Evolutionary conservation across 768 basidiomycete species (phyloP).

Genomic region (Psilocybe subaeruginosa): DNA sequence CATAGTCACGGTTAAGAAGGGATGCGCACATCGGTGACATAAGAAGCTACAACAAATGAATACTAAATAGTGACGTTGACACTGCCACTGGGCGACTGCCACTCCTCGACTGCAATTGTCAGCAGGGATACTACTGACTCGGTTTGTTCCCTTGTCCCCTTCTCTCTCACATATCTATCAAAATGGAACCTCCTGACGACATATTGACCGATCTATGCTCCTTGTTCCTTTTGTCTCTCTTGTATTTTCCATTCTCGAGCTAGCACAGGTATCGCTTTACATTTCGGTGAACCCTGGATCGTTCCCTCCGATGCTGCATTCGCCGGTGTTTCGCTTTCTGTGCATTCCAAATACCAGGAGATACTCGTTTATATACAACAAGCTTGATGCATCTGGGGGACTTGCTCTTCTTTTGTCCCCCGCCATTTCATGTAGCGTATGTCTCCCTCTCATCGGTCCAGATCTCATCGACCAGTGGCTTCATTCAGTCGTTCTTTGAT

Average conservation of each 20-base stretch:
- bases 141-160: neutral
- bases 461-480: slow-evolving; percentile 49
- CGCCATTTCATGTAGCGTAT: slow-evolving; percentile 25
- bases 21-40: slow-evolving; percentile 3
- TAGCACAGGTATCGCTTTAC: slow-evolving; percentile 19
- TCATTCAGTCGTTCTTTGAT: slow-evolving; percentile 54
- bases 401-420: slow-evolving; percentile 11
- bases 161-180: slow-evolving; percentile 1
- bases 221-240: slow-evolving; percentile 17
- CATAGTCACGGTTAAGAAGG: slow-evolving; percentile 13
- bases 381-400: neutral
- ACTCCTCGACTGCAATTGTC: neutral
- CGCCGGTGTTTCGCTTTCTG: slow-evolving; percentile 22
- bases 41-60: slow-evolving; percentile 3
- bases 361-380: slow-evolving; percentile 15
- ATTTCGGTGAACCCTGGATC: slow-evolving; percentile 20
- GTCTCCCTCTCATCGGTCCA: slow-evolving; percentile 39
- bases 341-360: slow-evolving; percentile 18
- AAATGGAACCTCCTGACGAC: slow-evolving; percentile 8
- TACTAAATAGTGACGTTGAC: neutral
- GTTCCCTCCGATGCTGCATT: slow-evolving; percentile 19
- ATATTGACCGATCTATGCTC: neutral
- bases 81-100: slow-evolving; percentile 8
- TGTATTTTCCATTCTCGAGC: slow-evolving; percentile 9
- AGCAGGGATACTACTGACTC: neutral